Base-by-base conservation (phyloP, 176 grass and related monocot genomes). In the Alloteropsis semialata region DNA sequence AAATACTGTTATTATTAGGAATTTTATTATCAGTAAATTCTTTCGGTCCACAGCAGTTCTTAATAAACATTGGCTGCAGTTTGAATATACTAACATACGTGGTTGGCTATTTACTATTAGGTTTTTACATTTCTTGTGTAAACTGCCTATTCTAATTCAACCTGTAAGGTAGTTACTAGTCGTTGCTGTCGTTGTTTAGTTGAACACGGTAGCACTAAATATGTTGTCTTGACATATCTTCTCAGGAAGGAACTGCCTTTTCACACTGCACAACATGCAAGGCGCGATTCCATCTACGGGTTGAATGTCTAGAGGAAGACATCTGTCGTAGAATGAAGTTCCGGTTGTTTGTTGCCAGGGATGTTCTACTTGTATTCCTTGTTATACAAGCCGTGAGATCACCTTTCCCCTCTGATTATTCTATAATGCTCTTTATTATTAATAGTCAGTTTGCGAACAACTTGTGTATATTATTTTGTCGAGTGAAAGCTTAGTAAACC, bases 201-300 rank as follows among this genome's bases (percentile, higher is more conserved):
- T 0, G 24, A 45, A 4, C 18, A 56, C 36, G 39, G 27, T 34
- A 46, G 61, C 27, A 33, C 49, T 77, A 68, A 76, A 13, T n/a
- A 7, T 69, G 64, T 55, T 73, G 29, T 13, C n/a, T 39, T 64
- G 10, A 76, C n/a, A 76, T 71, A 45, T 63, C 36, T 90, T 18
- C 84, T 13, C 86, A 93, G 91, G 91, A 97, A 89, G 91, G 94
- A 45, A 78, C 84, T 84, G 88, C 94, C 74, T 97, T 97, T 67
- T 97, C 94, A 27, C 88, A 93, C 72, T 97, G 94, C 81, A 97
- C 94, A 42, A 97, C 94, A 85, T 97, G 91, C 78, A 97, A 91
- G 59, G 94, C 94, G 0, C 81, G 68, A 59, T 93, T 97, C 82
- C 94, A 97, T 82, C 84, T 97, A 46, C 83, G 91, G 5, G 80